Conservation (phyloP, 345 rosid species). For the Gossypium thurberi region DNA sequence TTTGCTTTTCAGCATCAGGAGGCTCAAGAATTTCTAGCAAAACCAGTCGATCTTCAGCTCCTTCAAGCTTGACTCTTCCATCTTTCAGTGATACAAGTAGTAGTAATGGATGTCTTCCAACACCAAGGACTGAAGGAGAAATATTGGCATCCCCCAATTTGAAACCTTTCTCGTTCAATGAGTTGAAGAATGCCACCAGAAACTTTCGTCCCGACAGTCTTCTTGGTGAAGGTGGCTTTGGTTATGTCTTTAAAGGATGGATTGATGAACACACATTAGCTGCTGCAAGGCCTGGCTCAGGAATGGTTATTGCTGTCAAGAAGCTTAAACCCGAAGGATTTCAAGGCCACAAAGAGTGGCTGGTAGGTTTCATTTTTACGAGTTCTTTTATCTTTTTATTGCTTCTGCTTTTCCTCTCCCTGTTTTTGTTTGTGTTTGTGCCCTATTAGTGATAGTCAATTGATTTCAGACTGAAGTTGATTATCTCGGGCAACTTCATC, state of each 20-base stretch:
- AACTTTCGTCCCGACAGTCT: constrained; percentile 88
- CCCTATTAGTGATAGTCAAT: constrained; percentile 17
- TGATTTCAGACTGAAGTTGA: constrained; percentile 86
- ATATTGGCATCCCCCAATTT: constrained; percentile 77
- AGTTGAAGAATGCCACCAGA: constrained; percentile 80
- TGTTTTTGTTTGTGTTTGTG: neutral
- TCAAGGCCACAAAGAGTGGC: constrained; percentile 99
- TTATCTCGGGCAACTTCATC: constrained; percentile 93
- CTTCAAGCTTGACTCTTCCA: constrained; percentile 54
- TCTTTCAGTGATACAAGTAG: constrained; percentile 48
- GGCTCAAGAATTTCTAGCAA: constrained; percentile 60
- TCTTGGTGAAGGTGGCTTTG: constrained; percentile 96
- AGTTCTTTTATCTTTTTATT: neutral
- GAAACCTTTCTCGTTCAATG: constrained; percentile 71
- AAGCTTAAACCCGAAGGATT: constrained; percentile 90
- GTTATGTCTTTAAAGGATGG: constrained; percentile 94
- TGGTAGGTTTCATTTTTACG: constrained; percentile 42
- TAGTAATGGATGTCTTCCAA: constrained; percentile 47
- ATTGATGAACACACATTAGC: constrained; percentile 63
- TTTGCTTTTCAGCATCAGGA: constrained; percentile 31
- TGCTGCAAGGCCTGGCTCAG: constrained; percentile 78
- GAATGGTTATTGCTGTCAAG: constrained; percentile 94
- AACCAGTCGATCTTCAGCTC: constrained; percentile 61
- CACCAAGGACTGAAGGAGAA: constrained; percentile 88
- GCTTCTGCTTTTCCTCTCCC: neutral